phyloP scores from a whole-genome alignment of 352 stramenopile species.

The Globisporangium iwayamae region DNA sequence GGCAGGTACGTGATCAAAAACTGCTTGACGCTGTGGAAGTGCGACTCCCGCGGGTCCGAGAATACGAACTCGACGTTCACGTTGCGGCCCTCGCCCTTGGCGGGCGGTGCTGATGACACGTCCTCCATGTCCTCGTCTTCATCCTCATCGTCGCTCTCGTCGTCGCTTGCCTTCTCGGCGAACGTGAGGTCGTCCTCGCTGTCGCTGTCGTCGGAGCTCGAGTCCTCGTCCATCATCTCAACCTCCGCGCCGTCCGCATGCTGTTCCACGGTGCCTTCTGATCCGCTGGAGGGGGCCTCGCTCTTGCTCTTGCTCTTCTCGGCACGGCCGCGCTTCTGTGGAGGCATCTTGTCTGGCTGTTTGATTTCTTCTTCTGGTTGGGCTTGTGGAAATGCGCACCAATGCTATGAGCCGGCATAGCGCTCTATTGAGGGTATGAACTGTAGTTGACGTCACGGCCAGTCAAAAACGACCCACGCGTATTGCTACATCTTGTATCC shows the following conservation, averaged over 20 bases:
- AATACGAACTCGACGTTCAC: constrained; percentile 86
- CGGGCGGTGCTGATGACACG: constrained; percentile 4
- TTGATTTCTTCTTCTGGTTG: neutral
- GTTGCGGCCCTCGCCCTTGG: constrained; percentile 21
- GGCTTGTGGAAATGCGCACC: constrained; percentile 5
- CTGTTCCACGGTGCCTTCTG: constrained; percentile 10
- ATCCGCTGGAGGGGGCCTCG: neutral
- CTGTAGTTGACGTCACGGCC: neutral
- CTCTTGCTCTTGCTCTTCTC: constrained; percentile 20
- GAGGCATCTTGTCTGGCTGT: constrained; percentile 19
- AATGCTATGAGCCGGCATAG: neutral
- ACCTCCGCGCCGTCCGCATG: constrained; percentile 24
- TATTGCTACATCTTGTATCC: neutral
- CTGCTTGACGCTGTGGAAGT: constrained; percentile 88
- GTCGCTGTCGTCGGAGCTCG: constrained; percentile 40
- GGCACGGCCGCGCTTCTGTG: constrained; percentile 30
- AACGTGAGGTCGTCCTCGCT: constrained; percentile 68
- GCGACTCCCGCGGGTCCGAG: constrained; percentile 66
- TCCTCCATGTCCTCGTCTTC: constrained; percentile 53
- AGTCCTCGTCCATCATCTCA: constrained; percentile 50
- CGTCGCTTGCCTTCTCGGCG: constrained; percentile 27
- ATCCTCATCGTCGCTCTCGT: constrained; percentile 40
- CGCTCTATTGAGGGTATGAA: constrained; percentile 3
- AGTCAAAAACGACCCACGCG: constrained; percentile 2
- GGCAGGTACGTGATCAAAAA: constrained; percentile 73